Percentiles rank a stretch among this genome's conserved stretches.
phyloP scores from a whole-genome alignment of 2,329 filamentous ascomycete genomes.

The Ophiostoma populinum region DNA sequence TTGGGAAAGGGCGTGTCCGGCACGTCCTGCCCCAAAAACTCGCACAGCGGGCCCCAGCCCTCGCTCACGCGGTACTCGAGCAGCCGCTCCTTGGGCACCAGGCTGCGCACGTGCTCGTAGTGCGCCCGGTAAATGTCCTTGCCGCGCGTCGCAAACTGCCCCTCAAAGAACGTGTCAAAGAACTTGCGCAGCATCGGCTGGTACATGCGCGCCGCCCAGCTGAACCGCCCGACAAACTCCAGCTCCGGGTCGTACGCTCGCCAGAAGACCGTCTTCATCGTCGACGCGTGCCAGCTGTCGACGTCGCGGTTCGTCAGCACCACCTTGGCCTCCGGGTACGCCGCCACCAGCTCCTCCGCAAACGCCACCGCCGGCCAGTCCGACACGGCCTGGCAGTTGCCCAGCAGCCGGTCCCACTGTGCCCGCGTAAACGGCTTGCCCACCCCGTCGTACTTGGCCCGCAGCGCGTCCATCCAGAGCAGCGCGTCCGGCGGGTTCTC shows the following conservation, averaged over 20 bases:
- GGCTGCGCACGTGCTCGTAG: slow-evolving; percentile 14
- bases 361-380: slow-evolving; percentile 16
- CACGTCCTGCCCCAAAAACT: slow-evolving; percentile 20
- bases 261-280: slow-evolving; percentile 8
- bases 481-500: slow-evolving; percentile 51
- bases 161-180: slow-evolving; percentile 8
- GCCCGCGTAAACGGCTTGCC: slow-evolving; percentile 43
- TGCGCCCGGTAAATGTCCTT: slow-evolving; percentile 7
- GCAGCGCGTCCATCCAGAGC: slow-evolving; percentile 53
- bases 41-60: slow-evolving; percentile 24
- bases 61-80: slow-evolving; percentile 22
- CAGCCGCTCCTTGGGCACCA: slow-evolving; percentile 18
- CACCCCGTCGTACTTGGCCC: slow-evolving; percentile 33
- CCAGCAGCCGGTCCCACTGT: slow-evolving; percentile 31
- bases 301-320: slow-evolving; percentile 25
- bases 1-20: slow-evolving; percentile 18
- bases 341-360: slow-evolving; percentile 25
- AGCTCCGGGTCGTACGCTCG: slow-evolving; percentile 6
- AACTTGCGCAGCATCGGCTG: slow-evolving; percentile 9
- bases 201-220: slow-evolving; percentile 8
- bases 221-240: slow-evolving; percentile 1
- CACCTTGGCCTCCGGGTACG: slow-evolving; percentile 32
- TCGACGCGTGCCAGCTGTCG: slow-evolving; percentile 22
- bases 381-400: slow-evolving; percentile 9
- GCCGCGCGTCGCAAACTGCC: slow-evolving; percentile 5